Percentiles rank a stretch among this genome's conserved stretches.
These are phyloP conservation scores for Cucurbita argyrosperma DNA, from an alignment of 306 rosid genomes.

Conservation along the genomic window DNA sequence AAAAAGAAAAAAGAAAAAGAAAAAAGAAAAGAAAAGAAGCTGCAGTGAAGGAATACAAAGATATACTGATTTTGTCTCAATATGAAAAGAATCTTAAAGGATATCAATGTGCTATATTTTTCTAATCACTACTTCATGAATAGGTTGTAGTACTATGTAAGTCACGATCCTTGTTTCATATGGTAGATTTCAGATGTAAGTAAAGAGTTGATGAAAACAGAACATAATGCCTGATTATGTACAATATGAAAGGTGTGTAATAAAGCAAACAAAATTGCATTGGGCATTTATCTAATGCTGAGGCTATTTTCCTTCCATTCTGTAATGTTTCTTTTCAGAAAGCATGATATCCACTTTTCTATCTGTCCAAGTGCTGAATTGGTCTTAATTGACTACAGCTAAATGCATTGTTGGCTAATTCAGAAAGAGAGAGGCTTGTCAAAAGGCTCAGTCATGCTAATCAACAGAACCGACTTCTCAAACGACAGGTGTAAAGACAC, in stretches of 20 bases:
- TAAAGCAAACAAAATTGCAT: not conserved
- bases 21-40: not conserved
- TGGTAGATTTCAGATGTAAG: not conserved
- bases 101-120: not conserved
- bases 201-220: not conserved
- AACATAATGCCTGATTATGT: not conserved
- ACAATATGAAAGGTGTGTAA: not conserved
- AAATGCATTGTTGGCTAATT: slow-evolving; percentile 48
- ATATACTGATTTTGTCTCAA: not conserved
- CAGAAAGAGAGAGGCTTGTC: slow-evolving; percentile 46
- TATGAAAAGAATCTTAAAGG: not conserved
- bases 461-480: slow-evolving; percentile 78
- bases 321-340: not conserved
- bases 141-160: not conserved
- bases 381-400: slow-evolving; percentile 27
- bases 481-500: slow-evolving; percentile 59
- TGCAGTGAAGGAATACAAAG: not conserved
- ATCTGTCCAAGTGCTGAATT: not conserved
- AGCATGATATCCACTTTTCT: not conserved
- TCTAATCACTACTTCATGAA: not conserved
- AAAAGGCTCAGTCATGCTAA: slow-evolving; percentile 90
- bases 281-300: not conserved
- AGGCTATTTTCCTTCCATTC: not conserved
- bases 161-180: not conserved
- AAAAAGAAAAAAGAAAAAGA: too few species aligned